These are phyloP conservation scores for Byssoonygena ceratinophila DNA, from an alignment of 2,329 filamentous ascomycete genomes.

Conservation along the genomic window DNA sequence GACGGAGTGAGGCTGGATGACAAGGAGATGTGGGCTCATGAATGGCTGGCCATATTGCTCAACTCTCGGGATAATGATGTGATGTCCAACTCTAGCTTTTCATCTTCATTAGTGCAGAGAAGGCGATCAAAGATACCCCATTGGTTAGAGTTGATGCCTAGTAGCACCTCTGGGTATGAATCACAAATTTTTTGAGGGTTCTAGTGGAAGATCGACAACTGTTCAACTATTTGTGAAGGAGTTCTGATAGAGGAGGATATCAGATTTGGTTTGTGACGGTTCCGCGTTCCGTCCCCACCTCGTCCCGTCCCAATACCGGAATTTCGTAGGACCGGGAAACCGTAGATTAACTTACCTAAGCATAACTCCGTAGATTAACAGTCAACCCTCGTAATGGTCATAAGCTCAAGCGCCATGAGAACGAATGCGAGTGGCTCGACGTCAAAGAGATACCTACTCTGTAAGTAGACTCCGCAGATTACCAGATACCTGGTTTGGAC, in stretches of 20 bases:
- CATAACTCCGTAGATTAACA: too few relatives aligned
- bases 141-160: background rate
- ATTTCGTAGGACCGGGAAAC: too few relatives aligned
- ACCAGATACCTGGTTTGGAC: background rate
- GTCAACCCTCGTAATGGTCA: background rate
- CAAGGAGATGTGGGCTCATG: conserved; percentile 9
- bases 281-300: too few relatives aligned
- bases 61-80: conserved; percentile 5
- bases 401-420: background rate
- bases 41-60: conserved; percentile 11
- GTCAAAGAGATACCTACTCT: background rate
- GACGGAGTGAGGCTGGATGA: conserved; percentile 11
- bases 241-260: too few relatives aligned
- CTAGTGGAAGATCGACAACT: too few relatives aligned
- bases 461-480: background rate
- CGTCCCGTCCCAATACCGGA: too few relatives aligned
- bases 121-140: too few relatives aligned
- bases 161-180: too few relatives aligned
- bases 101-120: too few relatives aligned
- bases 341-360: too few relatives aligned
- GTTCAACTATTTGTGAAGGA: too few relatives aligned
- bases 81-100: conserved; percentile 1
- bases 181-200: background rate
- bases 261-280: too few relatives aligned
- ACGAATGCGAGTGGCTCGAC: background rate